Evolutionary conservation across 179 eudicot species (phyloP), one percentile per base, ranked within the genome.

Genomic region (Silene vulgaris): DNA sequence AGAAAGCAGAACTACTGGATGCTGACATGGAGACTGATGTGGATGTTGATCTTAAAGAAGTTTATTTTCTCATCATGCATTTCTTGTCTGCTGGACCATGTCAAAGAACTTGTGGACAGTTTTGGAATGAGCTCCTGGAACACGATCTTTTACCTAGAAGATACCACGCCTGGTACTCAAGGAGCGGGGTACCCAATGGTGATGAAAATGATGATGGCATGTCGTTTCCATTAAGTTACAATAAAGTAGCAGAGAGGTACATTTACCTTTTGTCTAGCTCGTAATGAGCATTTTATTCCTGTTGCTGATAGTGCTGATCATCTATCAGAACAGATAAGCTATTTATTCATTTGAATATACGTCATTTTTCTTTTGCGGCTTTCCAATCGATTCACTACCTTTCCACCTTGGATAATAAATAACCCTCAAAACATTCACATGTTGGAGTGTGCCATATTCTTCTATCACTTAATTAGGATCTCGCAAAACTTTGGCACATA

Each of bases 101-200:
- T 80, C 96, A 90, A 78, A 84, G 97, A 79, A 90, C 98, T 71
- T 91, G 83, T 85, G 98, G 97, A 76, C 98, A 93, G 82, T 87
- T 93, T 65, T 93, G 98, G 98, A 93, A 93, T 87, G 98, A 93
- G 84, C 97, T 93, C 81, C 90, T 93, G 80, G 96, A 93, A 80
- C 96, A 93, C 79, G 86, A 93, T 74, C 97, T 93, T 75, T 81
- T 93, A 75, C 97, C 98, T 71, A 87, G 98, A 89, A 85, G 98
- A 80, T 93, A 87, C 78, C 98, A 93, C 82, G 89, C 98, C 28
- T 93, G 98, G 98, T 93, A 90, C 83, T 93, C 98, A 56, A 87
- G 97, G 74, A 83, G 86, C 74, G 93, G 98, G 78, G 67, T 50
- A 26, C 86, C 54, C 65, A 91, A 90, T 74, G 91, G 96, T 68